These are phyloP conservation scores for Phialocephala subalpina DNA, from an alignment of 2,329 filamentous ascomycete genomes.

Conservation along the genomic window DNA sequence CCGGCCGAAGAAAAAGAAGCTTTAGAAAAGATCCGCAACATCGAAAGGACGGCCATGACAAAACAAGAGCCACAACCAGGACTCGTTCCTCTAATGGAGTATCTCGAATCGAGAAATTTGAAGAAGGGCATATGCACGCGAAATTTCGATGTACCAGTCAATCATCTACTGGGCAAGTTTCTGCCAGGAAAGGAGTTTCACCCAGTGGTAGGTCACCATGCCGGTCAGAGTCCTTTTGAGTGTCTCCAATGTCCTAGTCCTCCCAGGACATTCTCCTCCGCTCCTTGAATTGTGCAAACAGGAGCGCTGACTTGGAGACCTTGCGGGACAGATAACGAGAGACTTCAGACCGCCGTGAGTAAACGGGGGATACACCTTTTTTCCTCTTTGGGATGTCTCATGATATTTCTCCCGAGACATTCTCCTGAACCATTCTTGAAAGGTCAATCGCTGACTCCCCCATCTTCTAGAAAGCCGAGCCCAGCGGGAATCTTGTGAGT, in stretches of 20 bases:
- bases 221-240: no score
- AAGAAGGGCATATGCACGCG: constrained; percentile 89
- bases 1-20: constrained; percentile 67
- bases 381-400: no score
- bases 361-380: no score
- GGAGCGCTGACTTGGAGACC: no score
- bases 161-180: constrained; percentile 78
- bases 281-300: no score
- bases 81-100: constrained; percentile 79
- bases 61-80: constrained; percentile 84
- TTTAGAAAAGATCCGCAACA: constrained; percentile 75
- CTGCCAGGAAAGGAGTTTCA: constrained; percentile 72
- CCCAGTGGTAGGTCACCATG: constrained; percentile 68
- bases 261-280: no score
- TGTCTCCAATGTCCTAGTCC: no score
- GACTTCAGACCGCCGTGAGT: constrained; percentile 82
- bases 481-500: constrained; percentile 78
- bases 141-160: constrained; percentile 86
- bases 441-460: no score
- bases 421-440: no score
- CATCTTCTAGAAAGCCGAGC: constrained; percentile 87
- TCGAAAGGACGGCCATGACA: constrained; percentile 84
- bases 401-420: no score
- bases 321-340: constrained; percentile 59
- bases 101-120: constrained; percentile 72